A percentile compares a stretch with the other conserved stretches of the same genome.
Conservation (phyloP, 768 basidiomycete genomes). For the Boletus barrowsii region DNA sequence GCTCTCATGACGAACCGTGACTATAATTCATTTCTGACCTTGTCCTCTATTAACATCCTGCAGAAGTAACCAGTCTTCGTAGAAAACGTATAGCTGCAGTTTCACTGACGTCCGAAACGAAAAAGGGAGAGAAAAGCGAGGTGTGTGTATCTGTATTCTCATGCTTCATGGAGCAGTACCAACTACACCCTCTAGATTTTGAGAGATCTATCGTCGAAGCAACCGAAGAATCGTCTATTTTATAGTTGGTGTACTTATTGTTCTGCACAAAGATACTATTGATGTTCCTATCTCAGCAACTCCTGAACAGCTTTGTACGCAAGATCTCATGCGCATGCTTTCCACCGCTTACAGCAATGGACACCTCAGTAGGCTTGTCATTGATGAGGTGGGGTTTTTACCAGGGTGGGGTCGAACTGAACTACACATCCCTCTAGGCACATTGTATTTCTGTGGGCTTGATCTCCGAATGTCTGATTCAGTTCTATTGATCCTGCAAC, state of each 20-base stretch:
- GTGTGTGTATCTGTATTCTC: constrained; percentile 37
- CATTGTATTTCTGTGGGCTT: constrained; percentile 76
- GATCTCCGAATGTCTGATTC: neutral
- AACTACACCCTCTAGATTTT: constrained; percentile 46
- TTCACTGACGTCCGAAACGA: constrained; percentile 67
- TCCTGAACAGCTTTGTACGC: constrained; percentile 65
- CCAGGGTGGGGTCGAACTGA: neutral
- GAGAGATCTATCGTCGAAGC: constrained; percentile 56
- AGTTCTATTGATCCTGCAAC: neutral
- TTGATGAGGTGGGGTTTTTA: constrained; percentile 63
- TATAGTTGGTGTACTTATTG: constrained; percentile 53
- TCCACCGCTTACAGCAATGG: constrained; percentile 48
- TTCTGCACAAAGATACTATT: neutral
- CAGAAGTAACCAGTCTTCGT: constrained; percentile 65
- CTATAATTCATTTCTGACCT: constrained; percentile 12
- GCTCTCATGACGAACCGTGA: constrained; percentile 83
- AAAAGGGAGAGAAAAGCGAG: constrained; percentile 48
- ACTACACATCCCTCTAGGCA: constrained; percentile 44
- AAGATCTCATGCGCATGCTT: constrained; percentile 53
- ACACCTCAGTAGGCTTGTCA: constrained; percentile 68
- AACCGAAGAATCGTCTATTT: constrained; percentile 58
- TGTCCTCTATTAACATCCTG: constrained; percentile 2
- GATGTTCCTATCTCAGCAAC: constrained; percentile 49
- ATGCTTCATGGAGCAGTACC: neutral
- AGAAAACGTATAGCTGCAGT: constrained; percentile 53